phyloP scores from a whole-genome alignment of 106 monocot species.

The Allium cepa region DNA sequence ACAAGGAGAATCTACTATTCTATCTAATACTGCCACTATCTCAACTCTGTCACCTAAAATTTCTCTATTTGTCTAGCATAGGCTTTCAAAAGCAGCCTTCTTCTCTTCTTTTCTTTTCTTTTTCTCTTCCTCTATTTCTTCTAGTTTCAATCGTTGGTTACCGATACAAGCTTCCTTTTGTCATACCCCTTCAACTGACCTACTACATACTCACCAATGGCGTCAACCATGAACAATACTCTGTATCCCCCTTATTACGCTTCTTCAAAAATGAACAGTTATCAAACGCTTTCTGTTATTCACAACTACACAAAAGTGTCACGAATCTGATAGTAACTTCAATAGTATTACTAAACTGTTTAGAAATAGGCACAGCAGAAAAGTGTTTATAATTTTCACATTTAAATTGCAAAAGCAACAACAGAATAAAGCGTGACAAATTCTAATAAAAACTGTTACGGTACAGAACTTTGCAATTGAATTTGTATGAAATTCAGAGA shows the following conservation, averaged over 20 bases:
- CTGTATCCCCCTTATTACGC: constrained; percentile 70
- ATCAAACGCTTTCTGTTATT: constrained; percentile 74
- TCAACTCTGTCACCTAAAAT: constrained; percentile 68
- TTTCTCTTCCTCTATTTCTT: constrained; percentile 71
- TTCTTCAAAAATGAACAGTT: constrained; percentile 75
- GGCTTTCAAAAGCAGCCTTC: constrained; percentile 60
- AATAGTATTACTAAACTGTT: no score
- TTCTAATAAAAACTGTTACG: no score
- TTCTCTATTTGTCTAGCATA: constrained; percentile 72
- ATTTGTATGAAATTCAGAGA: no score
- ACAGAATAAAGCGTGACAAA: no score
- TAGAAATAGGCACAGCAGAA: no score
- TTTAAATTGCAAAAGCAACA: no score
- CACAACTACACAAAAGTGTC: no score
- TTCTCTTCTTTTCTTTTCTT: constrained; percentile 48
- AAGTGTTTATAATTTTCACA: no score
- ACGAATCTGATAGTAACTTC: no score
- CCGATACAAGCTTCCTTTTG: constrained; percentile 67
- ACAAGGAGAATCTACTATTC: constrained; percentile 73
- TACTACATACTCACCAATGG: constrained; percentile 69
- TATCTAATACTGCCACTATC: constrained; percentile 65
- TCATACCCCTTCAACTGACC: constrained; percentile 73
- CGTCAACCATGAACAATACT: constrained; percentile 69
- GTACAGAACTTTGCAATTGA: no score
- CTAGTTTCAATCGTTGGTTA: constrained; percentile 68